Evolutionary conservation across 73 alveolate genomes (phyloP), one percentile per base, ranked within the genome.

Genomic region (Paramecium sonneborni): DNA sequence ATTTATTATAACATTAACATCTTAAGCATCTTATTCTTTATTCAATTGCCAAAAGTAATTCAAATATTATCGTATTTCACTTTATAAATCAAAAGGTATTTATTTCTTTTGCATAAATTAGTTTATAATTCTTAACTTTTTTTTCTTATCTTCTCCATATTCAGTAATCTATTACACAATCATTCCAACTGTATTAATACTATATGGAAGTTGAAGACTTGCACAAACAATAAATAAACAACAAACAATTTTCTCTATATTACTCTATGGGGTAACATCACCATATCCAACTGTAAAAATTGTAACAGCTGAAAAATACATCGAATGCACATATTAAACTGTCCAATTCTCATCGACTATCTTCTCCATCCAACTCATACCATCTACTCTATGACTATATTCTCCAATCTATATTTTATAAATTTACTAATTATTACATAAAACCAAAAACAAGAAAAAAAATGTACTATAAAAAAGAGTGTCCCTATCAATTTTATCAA

Each of bases 311-410:
- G 89, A 30, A 38, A 35, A 76, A 14, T 76, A 76, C 15, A 76
- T 35, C 4, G 89, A 57, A 26, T 41, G 15, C 15, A 76, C 12
- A 76, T 76, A 76, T 76, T 43, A 43, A 43, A 43, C 12, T 9
- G 7, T 43, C 57, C 57, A 43, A 9, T 43, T 56, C 1, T 38
- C 7, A 43, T 43, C 12, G 23, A 38, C 1, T 43, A 43, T 9
- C 7, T 43, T 43, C n/a, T n/a, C n/a, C n/a, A n/a, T n/a, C n/a
- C n/a, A n/a, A n/a, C n/a, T n/a, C n/a, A n/a, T n/a, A n/a, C 92
- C 57, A 9, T 52, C 97, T 95, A 94, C 46, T 68, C 34, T 6
- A 28, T 85, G 3, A 88, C 90, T 2, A 62, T 30, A 5, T 39
- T 46, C 11, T 92, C 84, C n/a, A 10, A 18, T 10, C 24, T 9